A percentile compares a stretch with the other conserved stretches of the same genome.
phyloP scores from a whole-genome alignment of 225 moss, liverwort and hornwort species.

The Bryoerythrophyllum caledonicum region DNA sequence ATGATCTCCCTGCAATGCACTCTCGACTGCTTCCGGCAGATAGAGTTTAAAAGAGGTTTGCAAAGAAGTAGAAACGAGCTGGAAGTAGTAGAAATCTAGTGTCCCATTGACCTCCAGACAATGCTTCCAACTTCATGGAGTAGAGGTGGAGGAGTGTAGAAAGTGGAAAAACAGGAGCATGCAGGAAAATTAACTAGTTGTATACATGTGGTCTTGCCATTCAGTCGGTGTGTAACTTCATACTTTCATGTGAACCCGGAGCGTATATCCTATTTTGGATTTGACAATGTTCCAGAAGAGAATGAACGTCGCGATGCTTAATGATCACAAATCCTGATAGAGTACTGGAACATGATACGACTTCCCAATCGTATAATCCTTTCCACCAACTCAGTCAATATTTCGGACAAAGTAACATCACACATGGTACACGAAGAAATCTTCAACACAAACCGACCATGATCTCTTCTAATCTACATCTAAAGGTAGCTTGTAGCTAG shows the following conservation, averaged over 20 bases:
- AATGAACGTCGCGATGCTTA: background rate
- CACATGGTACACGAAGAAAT: background rate
- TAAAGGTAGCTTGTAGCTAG: background rate
- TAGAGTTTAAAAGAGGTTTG: background rate
- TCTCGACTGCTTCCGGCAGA: background rate
- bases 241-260: background rate
- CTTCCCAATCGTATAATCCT: background rate
- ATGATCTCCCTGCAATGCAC: background rate
- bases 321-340: background rate
- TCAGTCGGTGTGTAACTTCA: background rate
- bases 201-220: background rate
- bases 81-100: background rate
- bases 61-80: background rate
- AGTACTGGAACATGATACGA: background rate
- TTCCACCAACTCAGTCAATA: background rate
- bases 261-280: background rate
- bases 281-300: background rate
- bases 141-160: background rate
- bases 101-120: background rate
- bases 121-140: background rate
- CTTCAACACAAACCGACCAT: background rate
- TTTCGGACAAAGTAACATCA: background rate
- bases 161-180: slow-evolving; percentile 2
- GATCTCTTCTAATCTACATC: background rate
- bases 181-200: slow-evolving; percentile 12